phyloP scores from a whole-genome alignment of 345 rosid species.

The Pistacia integerrima region DNA sequence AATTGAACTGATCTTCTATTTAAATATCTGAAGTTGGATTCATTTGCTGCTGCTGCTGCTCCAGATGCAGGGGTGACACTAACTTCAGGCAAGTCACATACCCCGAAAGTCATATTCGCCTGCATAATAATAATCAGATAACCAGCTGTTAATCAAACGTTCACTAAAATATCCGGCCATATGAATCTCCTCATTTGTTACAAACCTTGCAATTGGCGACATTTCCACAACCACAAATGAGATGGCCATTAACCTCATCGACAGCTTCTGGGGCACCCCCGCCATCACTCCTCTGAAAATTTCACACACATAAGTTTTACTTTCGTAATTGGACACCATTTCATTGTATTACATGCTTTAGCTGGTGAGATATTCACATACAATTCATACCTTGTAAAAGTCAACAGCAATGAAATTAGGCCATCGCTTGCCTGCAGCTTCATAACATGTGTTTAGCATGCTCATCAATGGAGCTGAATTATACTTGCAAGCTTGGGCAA shows the following conservation, averaged over 20 bases:
- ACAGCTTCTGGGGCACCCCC: constrained; percentile 83
- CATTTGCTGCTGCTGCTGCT: constrained; percentile 15
- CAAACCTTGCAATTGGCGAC: constrained; percentile 70
- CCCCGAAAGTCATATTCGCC: constrained; percentile 55
- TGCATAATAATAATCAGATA: constrained; percentile 19
- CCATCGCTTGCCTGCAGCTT: constrained; percentile 79
- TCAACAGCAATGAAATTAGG: constrained; percentile 94
- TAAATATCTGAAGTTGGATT: constrained; percentile 36
- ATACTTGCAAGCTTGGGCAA: constrained; percentile 58
- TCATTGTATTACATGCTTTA: not conserved
- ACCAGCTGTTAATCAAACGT: not conserved
- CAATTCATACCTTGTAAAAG: constrained; percentile 65
- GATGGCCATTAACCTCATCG: constrained; percentile 74
- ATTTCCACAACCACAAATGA: constrained; percentile 68
- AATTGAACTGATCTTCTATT: constrained; percentile 14
- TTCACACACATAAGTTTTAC: not conserved
- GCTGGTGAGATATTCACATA: not conserved
- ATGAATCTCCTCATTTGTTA: not conserved
- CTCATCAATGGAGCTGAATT: constrained; percentile 76
- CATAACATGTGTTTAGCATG: constrained; percentile 54
- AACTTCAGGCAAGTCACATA: constrained; percentile 36
- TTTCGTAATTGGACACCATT: not conserved
- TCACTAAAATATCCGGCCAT: not conserved
- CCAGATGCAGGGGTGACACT: constrained; percentile 20
- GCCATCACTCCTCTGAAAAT: constrained; percentile 74